Base-by-base conservation (phyloP, 306 rosid species). In the Fagus crenata region DNA sequence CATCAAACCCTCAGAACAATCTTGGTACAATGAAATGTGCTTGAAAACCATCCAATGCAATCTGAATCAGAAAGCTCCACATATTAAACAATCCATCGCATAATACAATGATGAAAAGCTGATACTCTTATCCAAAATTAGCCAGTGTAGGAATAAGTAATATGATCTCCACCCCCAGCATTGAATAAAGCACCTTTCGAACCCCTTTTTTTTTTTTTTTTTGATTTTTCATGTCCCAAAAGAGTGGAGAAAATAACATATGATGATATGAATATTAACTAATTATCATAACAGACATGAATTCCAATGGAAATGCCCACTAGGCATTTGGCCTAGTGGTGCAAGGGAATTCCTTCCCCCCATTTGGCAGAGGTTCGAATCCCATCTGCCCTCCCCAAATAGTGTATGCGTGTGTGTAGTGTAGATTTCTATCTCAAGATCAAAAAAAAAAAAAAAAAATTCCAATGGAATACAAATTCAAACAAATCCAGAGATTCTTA, bases 61-160 rank as follows among this genome's bases (percentile, higher is more conserved):
- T 73, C n/a, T 73, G 81, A 84, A 84, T 39, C 77, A 59, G 77
- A 72, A 22, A 59, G 55, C 74, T 12, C 74, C 67, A 37, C 28
- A 51, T 58, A 55, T 75, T 53, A 80, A 65, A 64, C 49, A 76
- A 71, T 46, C 51, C 73, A 81, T 75, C 83, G 6, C 53, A 58
- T 39, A 53, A 80, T 36, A 53, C 74, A 70, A 51, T 72, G 53
- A 54, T 13, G 5, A 54, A 60, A 53, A 35, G 0, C 39, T 2
- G 13, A 31, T 9, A 68, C 36, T 7, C 35, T 42, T 33, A 59
- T 65, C 75, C 41, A 55, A 75, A 77, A 28, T 35, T 36, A 78
- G 40, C 8, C 28, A 68, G 17, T 9, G 28, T 61, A 78, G 73
- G 33, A 74, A 32, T 67, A 31, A 31, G 15, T 11, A 28, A 69